A percentile compares a stretch with the other conserved stretches of the same genome.
Conservation (phyloP, 2,329 filamentous ascomycete genomes). For the Calonectria pauciramosa region DNA sequence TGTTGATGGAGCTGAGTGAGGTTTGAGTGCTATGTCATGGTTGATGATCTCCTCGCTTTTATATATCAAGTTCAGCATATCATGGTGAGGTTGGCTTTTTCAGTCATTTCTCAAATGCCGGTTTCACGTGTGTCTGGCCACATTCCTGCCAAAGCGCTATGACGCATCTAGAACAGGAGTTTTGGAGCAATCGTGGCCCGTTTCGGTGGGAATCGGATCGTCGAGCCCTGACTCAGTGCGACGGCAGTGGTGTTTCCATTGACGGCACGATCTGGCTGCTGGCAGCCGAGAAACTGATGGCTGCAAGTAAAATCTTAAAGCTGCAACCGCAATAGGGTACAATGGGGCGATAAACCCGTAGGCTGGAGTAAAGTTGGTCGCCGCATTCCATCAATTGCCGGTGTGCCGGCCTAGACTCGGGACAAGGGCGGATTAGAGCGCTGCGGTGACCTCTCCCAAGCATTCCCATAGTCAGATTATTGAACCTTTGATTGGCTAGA, state of each 20-base stretch:
- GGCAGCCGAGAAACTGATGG: neutral
- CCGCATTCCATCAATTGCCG: neutral
- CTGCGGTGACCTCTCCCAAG: no score
- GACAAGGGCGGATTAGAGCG: no score
- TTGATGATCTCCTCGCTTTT: neutral
- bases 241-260: neutral
- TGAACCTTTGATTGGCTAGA: neutral
- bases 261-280: neutral
- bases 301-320: neutral
- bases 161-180: neutral
- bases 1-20: neutral
- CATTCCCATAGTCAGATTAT: no score
- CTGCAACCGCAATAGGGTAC: neutral
- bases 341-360: neutral
- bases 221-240: neutral
- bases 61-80: neutral
- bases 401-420: neutral
- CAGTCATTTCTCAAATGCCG: neutral
- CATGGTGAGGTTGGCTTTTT: neutral
- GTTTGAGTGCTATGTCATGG: neutral
- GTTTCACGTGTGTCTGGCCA: neutral
- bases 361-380: neutral
- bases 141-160: neutral
- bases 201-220: neutral
- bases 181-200: neutral